Evolutionary conservation across 176 grass and related monocot species (phyloP).

Genomic region (Oryza coarctata): DNA sequence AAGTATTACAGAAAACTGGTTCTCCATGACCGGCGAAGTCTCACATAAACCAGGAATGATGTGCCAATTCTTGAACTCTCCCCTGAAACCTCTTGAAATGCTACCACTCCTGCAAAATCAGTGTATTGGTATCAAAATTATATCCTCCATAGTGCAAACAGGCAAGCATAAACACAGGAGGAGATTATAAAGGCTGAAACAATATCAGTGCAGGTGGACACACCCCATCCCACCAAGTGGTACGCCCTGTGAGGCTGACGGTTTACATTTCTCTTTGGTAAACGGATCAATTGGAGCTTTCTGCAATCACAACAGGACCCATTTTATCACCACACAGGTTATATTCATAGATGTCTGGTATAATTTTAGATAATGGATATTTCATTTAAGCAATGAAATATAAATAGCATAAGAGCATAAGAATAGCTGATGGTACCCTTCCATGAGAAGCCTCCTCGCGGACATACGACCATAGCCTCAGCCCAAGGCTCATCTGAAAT

Average conservation of each 20-base stretch:
- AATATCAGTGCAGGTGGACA: constrained; percentile 19
- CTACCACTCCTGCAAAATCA: constrained; percentile 83
- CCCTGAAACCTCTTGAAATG: constrained; percentile 98
- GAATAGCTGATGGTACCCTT: constrained; percentile 61
- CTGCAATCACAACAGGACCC: constrained; percentile 46
- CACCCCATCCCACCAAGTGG: constrained; percentile 99
- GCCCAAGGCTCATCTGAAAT: constrained; percentile 77
- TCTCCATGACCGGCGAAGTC: constrained; percentile 91
- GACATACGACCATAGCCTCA: constrained; percentile 97
- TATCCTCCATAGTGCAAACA: not conserved
- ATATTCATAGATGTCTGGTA: not conserved
- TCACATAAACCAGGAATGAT: constrained; percentile 95
- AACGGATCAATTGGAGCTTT: constrained; percentile 99
- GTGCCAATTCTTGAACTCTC: constrained; percentile 99
- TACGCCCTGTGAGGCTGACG: constrained; percentile 89
- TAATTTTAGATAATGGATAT: not conserved
- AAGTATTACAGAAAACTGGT: constrained; percentile 98
- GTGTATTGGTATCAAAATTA: constrained; percentile 39
- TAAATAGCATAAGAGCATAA: not conserved
- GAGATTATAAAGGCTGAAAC: not conserved
- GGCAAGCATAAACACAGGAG: not conserved
- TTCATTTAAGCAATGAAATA: not conserved
- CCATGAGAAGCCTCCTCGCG: constrained; percentile 96
- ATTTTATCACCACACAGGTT: constrained; percentile 25
- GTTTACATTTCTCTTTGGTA: constrained; percentile 82